Percentiles rank a stretch among this genome's conserved stretches.
These are phyloP conservation scores for Schizosaccharomyces osmophilus DNA, from an alignment of 805 yeast genomes.

Conservation along the genomic window DNA sequence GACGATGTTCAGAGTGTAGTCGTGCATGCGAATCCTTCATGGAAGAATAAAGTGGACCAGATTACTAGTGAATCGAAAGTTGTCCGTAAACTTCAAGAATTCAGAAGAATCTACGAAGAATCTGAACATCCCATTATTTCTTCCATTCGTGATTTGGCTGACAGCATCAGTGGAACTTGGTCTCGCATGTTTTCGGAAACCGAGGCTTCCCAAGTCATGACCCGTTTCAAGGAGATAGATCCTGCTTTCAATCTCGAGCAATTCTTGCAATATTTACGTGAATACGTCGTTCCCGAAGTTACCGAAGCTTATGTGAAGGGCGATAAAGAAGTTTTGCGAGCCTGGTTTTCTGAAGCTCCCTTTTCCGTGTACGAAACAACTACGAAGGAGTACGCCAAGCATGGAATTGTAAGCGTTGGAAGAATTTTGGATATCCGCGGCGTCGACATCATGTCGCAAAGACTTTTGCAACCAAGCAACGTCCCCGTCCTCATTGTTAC, in stretches of 20 bases:
- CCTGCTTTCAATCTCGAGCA: constrained; percentile 61
- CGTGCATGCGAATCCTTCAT: constrained; percentile 51
- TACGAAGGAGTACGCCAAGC: constrained; percentile 76
- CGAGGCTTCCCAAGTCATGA: constrained; percentile 78
- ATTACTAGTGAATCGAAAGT: constrained; percentile 42
- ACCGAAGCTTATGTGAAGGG: constrained; percentile 87
- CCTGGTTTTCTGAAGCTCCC: constrained; percentile 94
- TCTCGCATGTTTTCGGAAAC: constrained; percentile 77
- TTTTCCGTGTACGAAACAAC: constrained; percentile 82
- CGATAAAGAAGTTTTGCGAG: constrained; percentile 56
- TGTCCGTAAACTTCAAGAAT: constrained; percentile 36
- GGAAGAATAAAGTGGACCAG: constrained; percentile 40
- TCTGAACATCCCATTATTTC: constrained; percentile 78
- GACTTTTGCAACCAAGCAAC: constrained; percentile 70
- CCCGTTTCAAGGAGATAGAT: constrained; percentile 68
- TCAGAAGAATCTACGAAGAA: constrained; percentile 53
- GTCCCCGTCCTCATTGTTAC: constrained; percentile 80
- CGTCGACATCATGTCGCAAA: constrained; percentile 73
- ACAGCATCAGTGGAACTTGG: constrained; percentile 30
- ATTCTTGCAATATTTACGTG: constrained; percentile 64
- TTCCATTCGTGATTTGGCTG: constrained; percentile 50
- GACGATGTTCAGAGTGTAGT: constrained; percentile 65
- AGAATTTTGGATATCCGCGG: constrained; percentile 83
- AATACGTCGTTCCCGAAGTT: constrained; percentile 81
- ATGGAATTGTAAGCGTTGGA: constrained; percentile 77